phyloP scores from a whole-genome alignment of 1,139 yeast species.

The Kluyveromyces sp. region DNA sequence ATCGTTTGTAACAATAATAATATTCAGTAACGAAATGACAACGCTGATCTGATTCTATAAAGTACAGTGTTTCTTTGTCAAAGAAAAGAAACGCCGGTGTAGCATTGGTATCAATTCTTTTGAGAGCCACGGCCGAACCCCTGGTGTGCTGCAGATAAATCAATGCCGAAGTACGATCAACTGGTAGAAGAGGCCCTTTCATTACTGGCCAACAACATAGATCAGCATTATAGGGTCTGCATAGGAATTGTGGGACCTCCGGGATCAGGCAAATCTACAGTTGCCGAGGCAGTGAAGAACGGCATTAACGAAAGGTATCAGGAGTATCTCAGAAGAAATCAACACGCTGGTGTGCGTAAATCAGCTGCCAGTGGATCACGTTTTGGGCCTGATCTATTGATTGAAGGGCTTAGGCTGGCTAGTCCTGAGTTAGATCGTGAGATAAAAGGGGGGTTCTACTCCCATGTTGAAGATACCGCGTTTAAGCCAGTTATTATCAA shows the following conservation, averaged over 20 bases:
- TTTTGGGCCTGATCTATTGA: conserved; percentile 6
- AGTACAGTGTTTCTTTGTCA: no score
- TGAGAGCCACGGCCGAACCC: no score
- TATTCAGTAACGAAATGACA: not conserved
- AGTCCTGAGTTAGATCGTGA: conserved; percentile 27
- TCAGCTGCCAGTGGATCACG: not conserved
- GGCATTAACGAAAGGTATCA: conserved; percentile 32
- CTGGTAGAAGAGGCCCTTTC: conserved; percentile 17
- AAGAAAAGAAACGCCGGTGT: no score
- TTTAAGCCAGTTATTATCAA: conserved; percentile 26
- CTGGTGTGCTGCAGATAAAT: not conserved
- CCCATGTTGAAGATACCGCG: conserved; percentile 43
- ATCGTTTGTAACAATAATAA: not conserved
- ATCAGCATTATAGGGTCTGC: conserved; percentile 40
- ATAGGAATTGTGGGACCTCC: conserved; percentile 69
- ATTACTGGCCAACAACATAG: conserved; percentile 12
- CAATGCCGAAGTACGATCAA: conserved; percentile 14
- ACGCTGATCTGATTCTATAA: not conserved
- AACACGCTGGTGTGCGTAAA: conserved; percentile 1
- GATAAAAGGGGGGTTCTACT: conserved; percentile 38
- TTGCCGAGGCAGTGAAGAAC: conserved; percentile 42
- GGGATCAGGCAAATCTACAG: conserved; percentile 77
- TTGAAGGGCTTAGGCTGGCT: conserved; percentile 16
- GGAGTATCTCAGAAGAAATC: conserved; percentile 8
- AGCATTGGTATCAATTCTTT: no score